These are phyloP conservation scores for Prunus mume DNA, from an alignment of 306 rosid species.

Conservation along the genomic window DNA sequence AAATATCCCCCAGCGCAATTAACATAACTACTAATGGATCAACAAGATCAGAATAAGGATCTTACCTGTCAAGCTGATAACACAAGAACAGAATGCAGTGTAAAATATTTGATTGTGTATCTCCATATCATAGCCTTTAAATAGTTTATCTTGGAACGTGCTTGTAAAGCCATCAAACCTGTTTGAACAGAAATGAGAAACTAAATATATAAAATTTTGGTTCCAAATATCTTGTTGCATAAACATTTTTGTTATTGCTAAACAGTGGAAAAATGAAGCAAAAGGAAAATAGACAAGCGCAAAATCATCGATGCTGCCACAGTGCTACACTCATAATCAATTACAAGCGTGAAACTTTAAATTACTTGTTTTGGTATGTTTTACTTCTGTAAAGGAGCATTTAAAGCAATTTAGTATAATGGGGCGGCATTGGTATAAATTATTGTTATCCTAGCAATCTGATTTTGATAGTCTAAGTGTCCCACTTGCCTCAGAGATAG, in stretches of 20 bases:
- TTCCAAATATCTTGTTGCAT: background rate
- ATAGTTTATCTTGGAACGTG: constrained; percentile 94
- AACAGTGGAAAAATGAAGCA: background rate
- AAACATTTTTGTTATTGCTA: background rate
- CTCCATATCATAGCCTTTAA: constrained; percentile 97
- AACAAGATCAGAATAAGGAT: constrained; percentile 20
- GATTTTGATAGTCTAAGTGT: background rate
- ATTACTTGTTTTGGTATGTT: background rate
- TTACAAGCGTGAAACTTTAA: background rate
- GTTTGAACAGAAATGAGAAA: constrained; percentile 19
- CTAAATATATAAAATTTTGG: background rate
- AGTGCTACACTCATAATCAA: constrained; percentile 2
- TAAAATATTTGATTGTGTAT: constrained; percentile 98
- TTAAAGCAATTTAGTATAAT: background rate
- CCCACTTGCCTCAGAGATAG: background rate
- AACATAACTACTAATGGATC: background rate
- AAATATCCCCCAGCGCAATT: background rate
- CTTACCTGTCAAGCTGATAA: constrained; percentile 87
- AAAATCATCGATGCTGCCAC: background rate
- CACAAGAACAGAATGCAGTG: constrained; percentile 82
- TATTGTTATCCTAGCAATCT: background rate
- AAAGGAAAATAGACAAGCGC: background rate
- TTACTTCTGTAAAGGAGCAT: background rate
- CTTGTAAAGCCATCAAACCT: constrained; percentile 96
- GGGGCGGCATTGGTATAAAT: background rate